Base-by-base conservation (phyloP, 2,329 filamentous ascomycete genomes). In the Xylariaceae sp. region DNA sequence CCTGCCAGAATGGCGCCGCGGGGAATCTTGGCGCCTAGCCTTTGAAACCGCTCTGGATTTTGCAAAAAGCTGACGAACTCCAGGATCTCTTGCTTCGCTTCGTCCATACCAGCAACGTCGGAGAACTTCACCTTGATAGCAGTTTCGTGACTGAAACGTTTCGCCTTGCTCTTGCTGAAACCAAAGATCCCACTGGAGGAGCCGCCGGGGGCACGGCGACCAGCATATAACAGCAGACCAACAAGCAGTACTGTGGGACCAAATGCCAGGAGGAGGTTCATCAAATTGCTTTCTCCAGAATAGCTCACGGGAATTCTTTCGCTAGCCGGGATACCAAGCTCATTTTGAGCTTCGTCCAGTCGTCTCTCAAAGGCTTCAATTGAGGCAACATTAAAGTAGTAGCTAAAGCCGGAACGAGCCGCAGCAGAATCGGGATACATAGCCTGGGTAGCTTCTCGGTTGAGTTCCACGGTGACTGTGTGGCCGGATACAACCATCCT, bases 1-100 rank as follows among this genome's bases (percentile, higher is more conserved):
- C 94, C 94, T 56, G 92, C 95, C 26, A 99, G 81, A 69, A 99
- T 96, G 46, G 94, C 94, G 67, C 94, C 94, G 60, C 94, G 89
- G 36, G 94, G 94, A 49, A 99, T 99, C 78, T 99, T 99, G 58
- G 94, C 94, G 65, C 94, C 94, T 16, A 99, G 83, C 71, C 88
- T 89, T 74, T 96, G 86, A 74, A 96, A 99, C 61, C 88, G 86
- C 65, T 90, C 88, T 0, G 94, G 94, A 66, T 94, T 88, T 77
- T 96, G 92, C 59, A 99, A 75, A 78, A 99, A 99, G 69, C 88
- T 92, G 63, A 99, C 94, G 66, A 99, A 99, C 72, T 99, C 94
- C 91, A 97, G 96, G 63, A 99, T 99, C 73, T 99, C 94, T 53
- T 85, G 79, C 80, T 99, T 99, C 53, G 94, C 94, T 74, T 99